Base-by-base conservation (phyloP, 2,329 filamentous ascomycete genomes). In the Colletotrichum theobromicola region DNA sequence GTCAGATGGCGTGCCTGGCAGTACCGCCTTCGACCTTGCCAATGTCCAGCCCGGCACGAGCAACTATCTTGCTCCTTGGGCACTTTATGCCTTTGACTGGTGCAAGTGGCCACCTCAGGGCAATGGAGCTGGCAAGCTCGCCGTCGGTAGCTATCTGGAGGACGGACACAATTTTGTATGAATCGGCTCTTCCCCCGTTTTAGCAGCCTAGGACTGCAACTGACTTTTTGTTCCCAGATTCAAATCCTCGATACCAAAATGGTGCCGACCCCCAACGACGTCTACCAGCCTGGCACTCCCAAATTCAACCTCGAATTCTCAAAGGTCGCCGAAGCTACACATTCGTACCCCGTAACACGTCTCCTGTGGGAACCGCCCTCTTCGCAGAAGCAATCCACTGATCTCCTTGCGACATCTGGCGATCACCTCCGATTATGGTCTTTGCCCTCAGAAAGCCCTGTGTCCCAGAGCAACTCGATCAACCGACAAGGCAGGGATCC, bases 51-150 rank as follows among this genome's bases (percentile, higher is more conserved):
- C 93, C 82, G 84, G 94, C 82, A 97, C 96, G 77, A 98, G 95
- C 88, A 98, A 96, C 83, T 98, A 98, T 82, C 86, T 98, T 76
- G 95, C 96, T 6, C 96, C 96, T 0, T 99, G 97, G 95, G 94
- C 95, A 16, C 93, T 98, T 70, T 99, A 98, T 83, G 96, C 97
- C 15, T 96, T 98, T 80, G 97, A 99, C 86, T 99, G 97, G 97
- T 99, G 97, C 87, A 99, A 99, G 85, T 99, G 97, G 96, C 92
- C 94, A 18, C 93, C 96, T 4, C 92, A 95, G 80, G 92, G 85
- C 79, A 93, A 93, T 78, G 93, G 94, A 76, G 95, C 95, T 5
- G 97, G 97, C 50, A 98, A 98, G 85, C 90, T 99, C 79, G 97
- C 97, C 15, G 90, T 99, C 50, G 97, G 96, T 74, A 99, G 97